phyloP scores from a whole-genome alignment of 2,329 filamentous ascomycete genomes.

The Venturia nashicola region DNA sequence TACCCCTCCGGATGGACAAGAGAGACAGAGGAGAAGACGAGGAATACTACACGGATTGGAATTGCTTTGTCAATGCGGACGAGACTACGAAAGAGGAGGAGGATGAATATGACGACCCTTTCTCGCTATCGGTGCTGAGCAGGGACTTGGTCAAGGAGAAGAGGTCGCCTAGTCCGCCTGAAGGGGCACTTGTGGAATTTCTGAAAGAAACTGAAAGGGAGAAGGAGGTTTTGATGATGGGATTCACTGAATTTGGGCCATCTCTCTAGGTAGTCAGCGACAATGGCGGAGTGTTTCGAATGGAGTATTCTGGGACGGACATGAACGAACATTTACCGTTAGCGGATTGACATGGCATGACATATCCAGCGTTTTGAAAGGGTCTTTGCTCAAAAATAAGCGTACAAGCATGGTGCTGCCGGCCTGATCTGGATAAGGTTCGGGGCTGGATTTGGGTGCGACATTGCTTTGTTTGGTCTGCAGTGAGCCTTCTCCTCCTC shows the following conservation, averaged over 20 bases:
- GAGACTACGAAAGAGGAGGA: background rate
- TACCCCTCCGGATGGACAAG: background rate
- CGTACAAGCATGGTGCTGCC: background rate
- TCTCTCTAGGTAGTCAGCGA: background rate
- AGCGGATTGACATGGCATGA: background rate
- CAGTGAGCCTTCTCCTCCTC: background rate
- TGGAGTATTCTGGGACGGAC: background rate
- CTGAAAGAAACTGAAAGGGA: conserved; percentile 8
- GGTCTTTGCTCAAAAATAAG: background rate
- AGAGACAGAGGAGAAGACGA: background rate
- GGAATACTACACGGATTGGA: conserved; percentile 8
- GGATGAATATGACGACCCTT: conserved; percentile 6
- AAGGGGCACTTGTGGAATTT: conserved; percentile 1
- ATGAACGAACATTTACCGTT: background rate
- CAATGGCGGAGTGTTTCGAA: background rate
- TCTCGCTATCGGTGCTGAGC: background rate
- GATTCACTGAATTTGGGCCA: background rate
- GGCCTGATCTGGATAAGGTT: no score
- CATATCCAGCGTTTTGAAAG: background rate
- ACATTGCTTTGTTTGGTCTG: no score
- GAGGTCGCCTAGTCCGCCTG: conserved; percentile 8
- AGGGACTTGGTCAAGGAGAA: background rate
- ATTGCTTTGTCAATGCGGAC: background rate
- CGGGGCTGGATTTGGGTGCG: no score
- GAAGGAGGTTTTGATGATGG: conserved; percentile 5